These are phyloP conservation scores for Spizellomyces sp. DNA, from an alignment of 192 early-diverging fungal genomes.

Conservation along the genomic window DNA sequence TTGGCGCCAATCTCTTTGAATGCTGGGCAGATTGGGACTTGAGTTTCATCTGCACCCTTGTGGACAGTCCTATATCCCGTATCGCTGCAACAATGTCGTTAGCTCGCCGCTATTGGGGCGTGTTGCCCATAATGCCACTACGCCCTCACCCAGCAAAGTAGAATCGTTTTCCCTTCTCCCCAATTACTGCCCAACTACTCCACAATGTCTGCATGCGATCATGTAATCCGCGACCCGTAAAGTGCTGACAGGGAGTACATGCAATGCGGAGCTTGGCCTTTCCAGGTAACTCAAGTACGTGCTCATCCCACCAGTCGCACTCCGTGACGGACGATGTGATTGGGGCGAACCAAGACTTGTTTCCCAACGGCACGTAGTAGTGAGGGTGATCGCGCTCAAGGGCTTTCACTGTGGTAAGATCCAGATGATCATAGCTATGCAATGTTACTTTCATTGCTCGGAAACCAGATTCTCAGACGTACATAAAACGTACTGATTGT, in stretches of 20 bases:
- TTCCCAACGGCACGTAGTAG: constrained; percentile 81
- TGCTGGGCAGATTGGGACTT: constrained; percentile 72
- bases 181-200: constrained; percentile 70
- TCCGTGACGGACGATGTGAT: constrained; percentile 52
- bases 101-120: no score
- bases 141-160: constrained; percentile 64
- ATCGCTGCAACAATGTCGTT: constrained; percentile 58
- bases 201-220: constrained; percentile 80
- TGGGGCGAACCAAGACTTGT: constrained; percentile 50
- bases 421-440: not conserved
- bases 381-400: constrained; percentile 47
- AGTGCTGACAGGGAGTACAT: constrained; percentile 78
- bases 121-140: constrained; percentile 16
- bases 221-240: constrained; percentile 59
- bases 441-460: not conserved
- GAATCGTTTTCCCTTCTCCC: constrained; percentile 38
- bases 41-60: constrained; percentile 40
- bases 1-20: constrained; percentile 81
- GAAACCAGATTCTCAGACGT: not conserved
- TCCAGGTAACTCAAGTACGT: constrained; percentile 34
- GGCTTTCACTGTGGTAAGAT: constrained; percentile 52
- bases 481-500: constrained; percentile 87
- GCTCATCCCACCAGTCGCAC: constrained; percentile 80
- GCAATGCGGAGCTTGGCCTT: constrained; percentile 30
- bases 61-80: constrained; percentile 76